A percentile compares a stretch with the other conserved stretches of the same genome.
Evolutionary conservation across 1,284 basidiomycete genomes (phyloP).

Genomic region (Anthracocystis setariae): DNA sequence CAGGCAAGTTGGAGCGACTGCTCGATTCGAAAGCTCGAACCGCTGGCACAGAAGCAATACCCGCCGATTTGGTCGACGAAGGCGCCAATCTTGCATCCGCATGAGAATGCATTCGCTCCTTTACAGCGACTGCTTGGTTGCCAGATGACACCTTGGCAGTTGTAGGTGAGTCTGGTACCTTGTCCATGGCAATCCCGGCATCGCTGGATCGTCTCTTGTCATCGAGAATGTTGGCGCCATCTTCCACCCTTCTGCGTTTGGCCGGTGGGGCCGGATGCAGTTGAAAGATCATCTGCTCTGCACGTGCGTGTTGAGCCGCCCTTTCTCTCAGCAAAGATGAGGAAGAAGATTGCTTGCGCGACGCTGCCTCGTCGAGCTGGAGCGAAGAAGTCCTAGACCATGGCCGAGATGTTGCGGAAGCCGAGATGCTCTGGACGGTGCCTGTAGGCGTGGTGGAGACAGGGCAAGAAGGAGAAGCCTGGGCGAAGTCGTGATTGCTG

Average conservation of each 20-base stretch:
- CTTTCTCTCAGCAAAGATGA: background rate
- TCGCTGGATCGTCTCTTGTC: conserved; percentile 29
- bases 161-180: background rate
- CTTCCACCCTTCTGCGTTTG: conserved; percentile 36
- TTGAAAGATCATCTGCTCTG: conserved; percentile 16
- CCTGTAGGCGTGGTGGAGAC: background rate
- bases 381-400: background rate
- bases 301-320: background rate
- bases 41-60: background rate
- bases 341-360: background rate
- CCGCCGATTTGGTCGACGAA: background rate
- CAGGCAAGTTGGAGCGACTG: conserved; percentile 1
- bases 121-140: background rate
- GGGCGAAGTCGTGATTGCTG: background rate
- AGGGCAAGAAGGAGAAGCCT: background rate
- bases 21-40: conserved; percentile 6
- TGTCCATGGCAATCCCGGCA: conserved; percentile 11
- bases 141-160: background rate
- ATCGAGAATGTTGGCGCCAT: background rate
- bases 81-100: background rate
- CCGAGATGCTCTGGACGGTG: background rate
- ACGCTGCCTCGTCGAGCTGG: conserved; percentile 3
- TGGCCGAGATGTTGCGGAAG: background rate
- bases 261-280: conserved; percentile 29
- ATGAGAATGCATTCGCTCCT: background rate